Evolutionary conservation across 2,329 filamentous ascomycete genomes (phyloP), one percentile per base, ranked within the genome.

Genomic region (Anisogramma anomala): DNA sequence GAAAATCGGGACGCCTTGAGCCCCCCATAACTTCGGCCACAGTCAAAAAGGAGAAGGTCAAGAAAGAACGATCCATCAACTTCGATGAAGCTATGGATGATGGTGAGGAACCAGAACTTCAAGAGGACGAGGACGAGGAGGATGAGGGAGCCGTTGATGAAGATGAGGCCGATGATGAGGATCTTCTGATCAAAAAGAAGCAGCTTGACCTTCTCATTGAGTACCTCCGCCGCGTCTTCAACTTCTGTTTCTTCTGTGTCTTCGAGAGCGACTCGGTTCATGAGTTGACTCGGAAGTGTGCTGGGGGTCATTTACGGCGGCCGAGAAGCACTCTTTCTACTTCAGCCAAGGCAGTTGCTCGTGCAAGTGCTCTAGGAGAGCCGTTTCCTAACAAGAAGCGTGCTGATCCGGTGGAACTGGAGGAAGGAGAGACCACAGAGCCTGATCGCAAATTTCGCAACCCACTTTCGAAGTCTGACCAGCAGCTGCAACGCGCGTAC

Each of bases 201-300:
- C 88, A 91, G 55, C 76, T 98, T 36, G 91, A 98, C 62, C 70
- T 98, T 26, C 72, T 94, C 60, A 91, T 96, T 39, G 91, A 98
- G 64, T 98, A 98, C 59, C 72, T 98, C 45, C 86, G 91, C 39
- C 81, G 91, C 13, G 91, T 98, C 39, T 94, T 93, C 71, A 95
- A 91, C 64, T 96, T 98, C 65, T 98, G 91, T 67, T 95, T 98
- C 69, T 98, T 96, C 68, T 98, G 91, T 59, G 93, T 98, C 4
- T 96, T 98, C 52, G 91, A 98, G 63, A 91, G 87, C 56, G 91
- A 98, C 60, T 96, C 89, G 0, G 81, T 96, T 17, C 91, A 98
- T 55, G 91, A 98, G 63, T 70, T 98, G 50, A 88, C 85, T 30
- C 79, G 91, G 45, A 96, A 98, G 64, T 98, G 91, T 53, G 87